Percentiles rank a stretch among this genome's conserved stretches.
Conservation (phyloP, 345 rosid species). For the Capsella bursapastoris region DNA sequence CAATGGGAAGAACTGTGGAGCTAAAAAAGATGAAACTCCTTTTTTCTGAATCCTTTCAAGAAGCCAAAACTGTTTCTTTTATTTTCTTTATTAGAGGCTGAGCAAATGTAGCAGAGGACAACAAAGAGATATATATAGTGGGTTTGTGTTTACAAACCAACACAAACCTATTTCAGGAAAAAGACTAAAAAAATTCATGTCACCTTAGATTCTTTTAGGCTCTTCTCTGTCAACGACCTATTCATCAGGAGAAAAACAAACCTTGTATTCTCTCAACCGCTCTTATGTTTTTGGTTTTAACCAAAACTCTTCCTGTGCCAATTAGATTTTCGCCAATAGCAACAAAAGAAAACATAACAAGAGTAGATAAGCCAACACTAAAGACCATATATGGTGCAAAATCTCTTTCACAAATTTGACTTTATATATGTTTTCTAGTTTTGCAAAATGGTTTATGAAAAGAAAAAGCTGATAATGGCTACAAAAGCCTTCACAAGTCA, state of each 20-base stretch:
- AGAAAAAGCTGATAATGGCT: neutral
- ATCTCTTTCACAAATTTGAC: conserved; percentile 1
- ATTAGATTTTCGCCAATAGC: neutral
- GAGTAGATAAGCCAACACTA: conserved; percentile 1
- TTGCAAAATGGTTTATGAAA: conserved; percentile 1
- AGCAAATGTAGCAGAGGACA: conserved; percentile 37
- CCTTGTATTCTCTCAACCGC: conserved; percentile 16
- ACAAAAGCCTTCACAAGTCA: conserved; percentile 2
- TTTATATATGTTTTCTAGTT: conserved; percentile 12
- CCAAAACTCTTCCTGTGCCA: conserved; percentile 14
- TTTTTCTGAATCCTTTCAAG: conserved; percentile 28
- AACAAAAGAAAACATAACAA: neutral
- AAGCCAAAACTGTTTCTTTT: conserved; percentile 27
- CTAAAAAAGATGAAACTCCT: conserved; percentile 34
- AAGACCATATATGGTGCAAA: conserved; percentile 15
- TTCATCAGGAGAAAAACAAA: neutral
- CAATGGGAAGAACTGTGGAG: conserved; percentile 48
- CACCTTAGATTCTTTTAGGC: conserved; percentile 40
- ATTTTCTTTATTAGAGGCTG: conserved; percentile 34
- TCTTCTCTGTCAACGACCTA: conserved; percentile 39
- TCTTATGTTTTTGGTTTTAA: conserved; percentile 18
- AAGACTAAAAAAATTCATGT: conserved; percentile 30
- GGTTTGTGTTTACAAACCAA: neutral
- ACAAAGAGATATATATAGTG: conserved; percentile 33
- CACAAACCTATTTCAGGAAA: conserved; percentile 42